Conservation (phyloP, 768 basidiomycete genomes). For the Imleria badia region DNA sequence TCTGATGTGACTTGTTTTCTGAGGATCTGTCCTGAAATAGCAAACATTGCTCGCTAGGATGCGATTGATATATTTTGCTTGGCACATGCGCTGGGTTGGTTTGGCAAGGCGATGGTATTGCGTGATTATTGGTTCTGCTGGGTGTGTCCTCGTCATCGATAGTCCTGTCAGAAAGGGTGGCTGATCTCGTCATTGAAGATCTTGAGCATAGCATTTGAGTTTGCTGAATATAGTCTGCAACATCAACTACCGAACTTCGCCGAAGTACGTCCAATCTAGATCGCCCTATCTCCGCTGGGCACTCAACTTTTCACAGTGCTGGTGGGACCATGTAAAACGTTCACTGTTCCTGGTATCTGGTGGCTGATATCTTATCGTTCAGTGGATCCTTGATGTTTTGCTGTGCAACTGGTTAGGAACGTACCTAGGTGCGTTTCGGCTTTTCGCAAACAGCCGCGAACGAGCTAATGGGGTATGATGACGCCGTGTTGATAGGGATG, state of each 20-base stretch:
- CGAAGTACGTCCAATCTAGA: slow-evolving; percentile 53
- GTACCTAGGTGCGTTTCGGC: slow-evolving; percentile 58
- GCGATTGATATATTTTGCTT: slow-evolving; percentile 86
- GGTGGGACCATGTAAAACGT: slow-evolving; percentile 85
- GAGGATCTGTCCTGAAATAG: not conserved
- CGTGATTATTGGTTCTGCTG: slow-evolving; percentile 95
- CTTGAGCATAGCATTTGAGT: slow-evolving; percentile 82
- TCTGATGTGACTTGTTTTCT: not conserved
- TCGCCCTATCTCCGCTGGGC: slow-evolving; percentile 18
- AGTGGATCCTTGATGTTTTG: slow-evolving; percentile 88
- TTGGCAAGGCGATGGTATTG: slow-evolving; percentile 86
- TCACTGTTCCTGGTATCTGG: not conserved
- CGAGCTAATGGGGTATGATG: slow-evolving; percentile 13
- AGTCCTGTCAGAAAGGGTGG: not conserved
- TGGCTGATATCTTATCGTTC: slow-evolving; percentile 16
- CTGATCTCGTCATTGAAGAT: slow-evolving; percentile 49
- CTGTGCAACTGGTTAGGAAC: slow-evolving; percentile 89
- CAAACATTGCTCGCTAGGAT: slow-evolving; percentile 42
- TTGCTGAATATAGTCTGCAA: slow-evolving; percentile 85
- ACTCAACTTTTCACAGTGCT: slow-evolving; percentile 53
- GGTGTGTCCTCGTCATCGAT: slow-evolving; percentile 43
- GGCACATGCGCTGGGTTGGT: slow-evolving; percentile 86
- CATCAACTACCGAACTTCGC: slow-evolving; percentile 88
- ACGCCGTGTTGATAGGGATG: slow-evolving; percentile 55
- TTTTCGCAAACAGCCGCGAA: slow-evolving; percentile 7